Conservation (phyloP, 23 red algal species). For the Gracilaria vermiculophylla region DNA sequence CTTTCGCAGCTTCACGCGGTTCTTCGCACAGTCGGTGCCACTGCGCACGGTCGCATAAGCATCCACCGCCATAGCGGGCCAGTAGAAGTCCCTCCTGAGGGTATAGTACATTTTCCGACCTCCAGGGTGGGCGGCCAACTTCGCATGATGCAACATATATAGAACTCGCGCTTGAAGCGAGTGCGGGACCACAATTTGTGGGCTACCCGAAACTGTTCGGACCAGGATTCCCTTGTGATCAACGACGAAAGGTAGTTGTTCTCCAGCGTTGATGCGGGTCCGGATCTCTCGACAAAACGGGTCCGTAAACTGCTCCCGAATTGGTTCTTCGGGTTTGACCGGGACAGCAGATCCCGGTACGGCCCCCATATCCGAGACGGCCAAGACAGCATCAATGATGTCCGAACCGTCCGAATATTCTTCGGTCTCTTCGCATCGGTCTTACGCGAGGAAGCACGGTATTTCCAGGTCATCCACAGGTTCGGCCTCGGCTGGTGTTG, state of each 20-base stretch:
- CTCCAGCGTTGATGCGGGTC: background rate
- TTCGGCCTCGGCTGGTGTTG: too few species aligned
- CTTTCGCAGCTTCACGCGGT: background rate
- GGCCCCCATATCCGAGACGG: too few species aligned
- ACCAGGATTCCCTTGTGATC: background rate
- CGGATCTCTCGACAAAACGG: background rate
- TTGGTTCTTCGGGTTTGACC: background rate
- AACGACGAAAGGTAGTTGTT: background rate
- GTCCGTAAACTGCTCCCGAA: conserved; percentile 2
- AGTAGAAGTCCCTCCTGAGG: too few species aligned
- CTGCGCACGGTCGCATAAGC: background rate
- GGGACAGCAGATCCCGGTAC: too few species aligned
- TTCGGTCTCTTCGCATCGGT: too few species aligned
- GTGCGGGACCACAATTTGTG: conserved; percentile 15
- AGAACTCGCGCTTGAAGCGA: background rate
- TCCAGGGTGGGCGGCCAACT: too few species aligned
- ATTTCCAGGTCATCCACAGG: background rate
- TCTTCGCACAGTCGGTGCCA: background rate
- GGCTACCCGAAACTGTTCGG: background rate
- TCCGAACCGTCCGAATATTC: too few species aligned
- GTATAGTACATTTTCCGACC: too few species aligned
- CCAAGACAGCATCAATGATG: too few species aligned
- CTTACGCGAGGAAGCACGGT: background rate
- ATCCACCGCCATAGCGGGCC: background rate
- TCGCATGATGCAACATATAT: too few species aligned